Conservation (phyloP, 2,329 filamentous ascomycete genomes). For the Parafenestella ontariensis region DNA sequence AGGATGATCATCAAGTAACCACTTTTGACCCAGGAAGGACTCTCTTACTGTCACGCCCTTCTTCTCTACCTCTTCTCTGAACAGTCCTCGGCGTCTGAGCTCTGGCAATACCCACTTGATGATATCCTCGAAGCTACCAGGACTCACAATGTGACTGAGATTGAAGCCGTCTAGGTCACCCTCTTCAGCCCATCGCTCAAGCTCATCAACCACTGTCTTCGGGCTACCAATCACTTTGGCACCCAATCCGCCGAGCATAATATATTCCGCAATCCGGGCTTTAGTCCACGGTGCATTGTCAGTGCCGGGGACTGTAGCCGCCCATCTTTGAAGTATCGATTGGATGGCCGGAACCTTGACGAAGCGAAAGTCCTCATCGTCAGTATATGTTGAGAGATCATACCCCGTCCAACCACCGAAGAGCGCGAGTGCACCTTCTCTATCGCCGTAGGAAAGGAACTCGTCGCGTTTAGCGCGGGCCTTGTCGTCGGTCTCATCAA, state of each 20-base stretch:
- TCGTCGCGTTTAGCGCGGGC: constrained; percentile 67
- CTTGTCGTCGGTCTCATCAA: constrained; percentile 69
- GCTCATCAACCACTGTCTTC: constrained; percentile 66
- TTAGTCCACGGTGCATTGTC: constrained; percentile 71
- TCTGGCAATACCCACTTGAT: constrained; percentile 26
- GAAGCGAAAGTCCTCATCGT: constrained; percentile 4
- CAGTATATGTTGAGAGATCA: constrained; percentile 60
- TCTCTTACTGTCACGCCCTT: constrained; percentile 14
- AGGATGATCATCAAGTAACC: constrained; percentile 18
- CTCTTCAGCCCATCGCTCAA: constrained; percentile 70
- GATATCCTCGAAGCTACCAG: constrained; percentile 28
- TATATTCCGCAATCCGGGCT: constrained; percentile 68
- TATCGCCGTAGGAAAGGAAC: constrained; percentile 50
- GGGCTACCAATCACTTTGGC: constrained; percentile 59
- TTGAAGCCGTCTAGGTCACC: constrained; percentile 77
- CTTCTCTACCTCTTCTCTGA: constrained; percentile 29
- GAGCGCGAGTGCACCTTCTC: constrained; percentile 70
- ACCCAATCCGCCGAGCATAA: constrained; percentile 70
- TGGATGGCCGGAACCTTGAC: constrained; percentile 1
- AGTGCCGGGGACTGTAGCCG: constrained; percentile 18
- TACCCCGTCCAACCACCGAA: constrained; percentile 77
- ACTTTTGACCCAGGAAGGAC: constrained; percentile 10
- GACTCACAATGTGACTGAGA: constrained; percentile 52
- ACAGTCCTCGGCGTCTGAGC: constrained; percentile 27
- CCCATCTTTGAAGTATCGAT: constrained; percentile 14